Evolutionary conservation across 768 basidiomycete genomes (phyloP), one percentile per base, ranked within the genome.

Genomic region (Pleurotus giganteus): DNA sequence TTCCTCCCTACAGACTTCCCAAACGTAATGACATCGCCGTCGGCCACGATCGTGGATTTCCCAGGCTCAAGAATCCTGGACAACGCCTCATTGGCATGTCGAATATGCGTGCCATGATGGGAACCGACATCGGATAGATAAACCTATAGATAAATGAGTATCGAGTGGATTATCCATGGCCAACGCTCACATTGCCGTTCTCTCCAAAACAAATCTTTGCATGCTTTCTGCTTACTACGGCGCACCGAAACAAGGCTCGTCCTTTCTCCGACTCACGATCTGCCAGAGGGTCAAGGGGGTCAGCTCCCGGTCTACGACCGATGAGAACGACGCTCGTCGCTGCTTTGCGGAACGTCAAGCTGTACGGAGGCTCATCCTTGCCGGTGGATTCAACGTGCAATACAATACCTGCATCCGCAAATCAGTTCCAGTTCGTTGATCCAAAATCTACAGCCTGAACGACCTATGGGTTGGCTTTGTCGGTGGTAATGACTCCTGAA

Each of bases 221-320:
- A 72, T 92, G 89, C 63, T 73, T 81, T 23, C 89, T 80, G 66
- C 87, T 89, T 59, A 92, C 86, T 43, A 91, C 89, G 27, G 88
- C 85, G 63, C 89, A 91, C 46, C 82, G 71, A 60, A 91, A 91
- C 67, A 83, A 78, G 13, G 83, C 86, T 54, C 75, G 76, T 53
- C 77, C 75, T 46, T 66, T 66, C 23, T 76, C 74, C 12, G 21
- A 47, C 67, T 68, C 54, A 72, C 74, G 44, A 68, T 63, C 45
- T 69, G 65, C 68, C 73, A 67, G 58, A 70, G 66, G 55, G 49
- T 53, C 47, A 41, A 66, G 72, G 36, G 65, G 61, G 59, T 81
- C 76, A 54, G 73, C 74, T 17, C 78, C 75, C 8, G 88, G 82
- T 56, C 83, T 82, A 44, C 89, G 83, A 3, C 89, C 89, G 63